Evolutionary conservation across 2,329 filamentous ascomycete species (phyloP).

Genomic region (Trichothecium roseum): DNA sequence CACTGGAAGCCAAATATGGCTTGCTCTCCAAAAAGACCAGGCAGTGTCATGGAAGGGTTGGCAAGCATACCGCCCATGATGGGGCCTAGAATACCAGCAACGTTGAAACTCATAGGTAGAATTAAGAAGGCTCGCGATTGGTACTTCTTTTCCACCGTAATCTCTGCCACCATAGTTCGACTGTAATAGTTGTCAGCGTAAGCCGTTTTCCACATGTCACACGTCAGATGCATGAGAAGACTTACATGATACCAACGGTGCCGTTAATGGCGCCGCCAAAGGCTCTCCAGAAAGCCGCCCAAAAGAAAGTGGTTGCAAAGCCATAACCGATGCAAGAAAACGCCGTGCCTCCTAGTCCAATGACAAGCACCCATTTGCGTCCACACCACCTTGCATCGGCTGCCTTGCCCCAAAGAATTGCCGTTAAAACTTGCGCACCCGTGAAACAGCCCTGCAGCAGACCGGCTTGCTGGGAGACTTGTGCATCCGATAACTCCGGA

Average conservation of each 20-base stretch:
- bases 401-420: constrained; percentile 62
- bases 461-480: constrained; percentile 58
- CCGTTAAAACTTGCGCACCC: constrained; percentile 62
- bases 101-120: constrained; percentile 36
- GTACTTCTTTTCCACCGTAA: constrained; percentile 35
- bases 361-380: constrained; percentile 58
- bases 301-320: constrained; percentile 54
- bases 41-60: constrained; percentile 53
- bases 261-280: constrained; percentile 49
- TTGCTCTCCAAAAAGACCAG: constrained; percentile 49
- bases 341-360: constrained; percentile 58
- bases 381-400: constrained; percentile 50
- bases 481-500: constrained; percentile 37
- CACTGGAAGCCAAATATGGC: constrained; percentile 51
- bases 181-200: constrained; percentile 12
- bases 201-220: background rate
- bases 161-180: constrained; percentile 38
- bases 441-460: constrained; percentile 63
- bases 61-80: constrained; percentile 57
- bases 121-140: constrained; percentile 37
- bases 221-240: constrained; percentile 3
- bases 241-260: constrained; percentile 38
- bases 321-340: constrained; percentile 62
- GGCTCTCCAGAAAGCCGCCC: constrained; percentile 55
- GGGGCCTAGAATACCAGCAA: constrained; percentile 33